Base-by-base conservation (phyloP, 768 basidiomycete species). In the Astraeus odoratus region DNA sequence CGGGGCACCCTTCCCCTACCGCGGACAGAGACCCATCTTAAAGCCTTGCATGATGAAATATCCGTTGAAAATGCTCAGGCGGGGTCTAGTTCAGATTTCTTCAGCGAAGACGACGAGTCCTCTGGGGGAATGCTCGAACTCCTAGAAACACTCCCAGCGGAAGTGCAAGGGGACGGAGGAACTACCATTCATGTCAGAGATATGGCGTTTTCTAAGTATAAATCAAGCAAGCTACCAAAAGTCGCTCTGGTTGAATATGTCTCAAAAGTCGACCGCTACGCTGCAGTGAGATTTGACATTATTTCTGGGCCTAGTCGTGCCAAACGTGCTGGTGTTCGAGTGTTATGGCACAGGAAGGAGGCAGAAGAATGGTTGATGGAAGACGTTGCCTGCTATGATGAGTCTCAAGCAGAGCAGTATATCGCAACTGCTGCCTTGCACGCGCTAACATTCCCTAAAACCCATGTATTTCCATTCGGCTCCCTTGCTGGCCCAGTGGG, bases 401-500 rank as follows among this genome's bases (percentile, higher is more conserved):
- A 78, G 44, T 55, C 58, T 0, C 92, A 97, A 60, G 93, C 95
- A 19, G 88, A 89, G 62, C 82, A 97, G 55, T 99, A 91, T 58
- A 76, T 95, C 40, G 78, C 95, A 4, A 86, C 86, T 15, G 65
- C 94, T 39, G 92, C 91, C 3, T 69, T 97, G 26, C 89, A 95
- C 61, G 74, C 78, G 3, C 66, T 97, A 25, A 80, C 78, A 9
- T 89, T 81, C 54, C 78, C 81, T 13, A 46, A 62, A 2, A 73
- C 73, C 0, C 75, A 76, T 42, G 85, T 85, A 7, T 90, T 90
- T 61, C 73, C 77, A 8, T 61, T 73, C 3, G 73, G 74, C n/a
- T 61, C 60, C 4, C 65, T 73, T 25, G 61, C 65, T 9, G 69
- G 70, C 30, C 65, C 73, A 37, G 68, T 72, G 23, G 74, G 64